Evolutionary conservation across 352 stramenopile genomes (phyloP), one percentile per base, ranked within the genome.

Genomic region (Globisporangium cystogenes): DNA sequence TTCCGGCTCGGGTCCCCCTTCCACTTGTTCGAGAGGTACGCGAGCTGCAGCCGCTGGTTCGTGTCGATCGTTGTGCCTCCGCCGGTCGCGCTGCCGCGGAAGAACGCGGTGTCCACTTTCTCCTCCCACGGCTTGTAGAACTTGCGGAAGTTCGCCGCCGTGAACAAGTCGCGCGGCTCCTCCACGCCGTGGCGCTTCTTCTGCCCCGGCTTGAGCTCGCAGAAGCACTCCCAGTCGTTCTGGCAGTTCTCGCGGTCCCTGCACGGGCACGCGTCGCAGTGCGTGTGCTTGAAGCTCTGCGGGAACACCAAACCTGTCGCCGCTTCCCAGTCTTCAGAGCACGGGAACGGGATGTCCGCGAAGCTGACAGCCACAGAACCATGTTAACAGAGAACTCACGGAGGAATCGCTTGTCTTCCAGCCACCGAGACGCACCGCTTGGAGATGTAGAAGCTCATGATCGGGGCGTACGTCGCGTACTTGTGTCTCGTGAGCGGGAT

Each of bases 311-410:
- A 68, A 20, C 91, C 93, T 1, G 87, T 97, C 8, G 93, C 93
- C 21, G 86, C 89, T 57, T 97, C 91, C 93, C 93, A 98, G 68
- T 97, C 93, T 52, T 97, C 90, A 3, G 96, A 98, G 31, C 92
- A 97, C n/a, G 96, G 96, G 67, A 98, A 98, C 15, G 96, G 96
- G 49, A 99, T 96, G 67, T 99, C 97, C 1, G 96, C 95, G 70
- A 98, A 99, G 12, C 88, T 81, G n/a, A 1, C 0, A 37, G 29
- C 16, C 16, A 31, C 14, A 26, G 26, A 10, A 6, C 1, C 4
- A 18, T 4, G 37, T 27, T 0, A 48, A 15, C 24, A 36, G n/a
- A 2, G 16, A 45, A 3, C 12, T 15, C 16, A 51, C n/a, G 18
- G 16, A 16, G 7, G 21, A 5, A 6, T 41, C 21, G 10, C 2